Conservation (phyloP, 2,329 filamentous ascomycete species). For the Sclerotinia minor region DNA sequence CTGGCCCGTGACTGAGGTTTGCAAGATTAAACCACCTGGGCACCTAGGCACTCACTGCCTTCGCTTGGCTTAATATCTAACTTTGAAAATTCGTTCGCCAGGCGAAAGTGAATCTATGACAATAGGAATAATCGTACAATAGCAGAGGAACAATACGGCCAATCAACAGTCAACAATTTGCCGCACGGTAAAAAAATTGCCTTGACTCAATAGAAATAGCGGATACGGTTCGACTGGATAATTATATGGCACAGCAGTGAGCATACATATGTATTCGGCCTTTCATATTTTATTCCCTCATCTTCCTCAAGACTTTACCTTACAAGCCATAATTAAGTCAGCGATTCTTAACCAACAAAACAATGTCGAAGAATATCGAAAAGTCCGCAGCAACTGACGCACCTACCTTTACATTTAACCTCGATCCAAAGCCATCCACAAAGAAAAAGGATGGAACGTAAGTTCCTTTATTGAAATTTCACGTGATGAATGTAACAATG, state of each 20-base stretch:
- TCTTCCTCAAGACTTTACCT: background rate
- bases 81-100: too few relatives aligned
- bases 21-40: background rate
- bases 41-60: background rate
- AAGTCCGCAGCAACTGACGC: background rate
- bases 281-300: background rate
- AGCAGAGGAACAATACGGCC: background rate
- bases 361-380: slow-evolving; percentile 13
- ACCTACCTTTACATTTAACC: background rate
- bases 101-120: slow-evolving; percentile 7
- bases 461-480: background rate
- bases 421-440: background rate
- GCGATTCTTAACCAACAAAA: background rate
- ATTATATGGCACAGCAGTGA: background rate
- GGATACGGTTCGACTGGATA: background rate
- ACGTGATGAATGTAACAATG: slow-evolving; percentile 17
- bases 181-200: background rate
- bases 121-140: background rate
- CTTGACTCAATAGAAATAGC: background rate
- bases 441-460: slow-evolving; percentile 13
- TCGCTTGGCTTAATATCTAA: background rate
- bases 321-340: background rate
- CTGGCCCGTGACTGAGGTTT: background rate
- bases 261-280: background rate
- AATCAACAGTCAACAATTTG: background rate